A percentile compares a stretch with the other conserved stretches of the same genome.
Evolutionary conservation across 805 yeast genomes (phyloP).

Genomic region (Komagataella kurtzmanii): DNA sequence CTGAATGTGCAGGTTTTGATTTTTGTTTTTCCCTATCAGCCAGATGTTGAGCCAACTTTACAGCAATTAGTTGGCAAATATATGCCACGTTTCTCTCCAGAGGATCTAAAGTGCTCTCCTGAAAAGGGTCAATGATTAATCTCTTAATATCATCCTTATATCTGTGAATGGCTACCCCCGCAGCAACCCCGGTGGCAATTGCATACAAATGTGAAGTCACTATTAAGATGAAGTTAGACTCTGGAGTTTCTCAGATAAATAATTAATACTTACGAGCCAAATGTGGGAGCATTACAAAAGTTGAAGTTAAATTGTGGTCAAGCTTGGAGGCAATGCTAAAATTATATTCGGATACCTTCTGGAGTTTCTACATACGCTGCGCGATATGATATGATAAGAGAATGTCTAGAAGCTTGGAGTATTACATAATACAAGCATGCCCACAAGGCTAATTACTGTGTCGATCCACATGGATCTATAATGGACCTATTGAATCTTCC

Average conservation of each 20-base stretch:
- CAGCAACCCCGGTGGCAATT: conserved; percentile 12
- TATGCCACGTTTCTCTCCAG: conserved; percentile 3
- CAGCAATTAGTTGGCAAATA: background rate
- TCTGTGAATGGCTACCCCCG: conserved; percentile 10
- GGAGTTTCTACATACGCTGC: background rate
- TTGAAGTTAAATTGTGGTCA: background rate
- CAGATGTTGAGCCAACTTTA: background rate
- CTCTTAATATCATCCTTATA: conserved; percentile 10
- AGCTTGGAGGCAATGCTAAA: background rate
- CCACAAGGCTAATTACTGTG: background rate
- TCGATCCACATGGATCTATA: background rate
- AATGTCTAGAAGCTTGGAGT: background rate
- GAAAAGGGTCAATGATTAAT: conserved; percentile 11
- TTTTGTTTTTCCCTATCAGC: background rate
- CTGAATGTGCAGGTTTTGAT: background rate
- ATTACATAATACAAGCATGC: background rate
- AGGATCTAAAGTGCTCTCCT: conserved; percentile 9
- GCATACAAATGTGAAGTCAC: conserved; percentile 12
- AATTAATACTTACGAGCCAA: background rate
- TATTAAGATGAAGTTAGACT: background rate
- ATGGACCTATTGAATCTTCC: background rate
- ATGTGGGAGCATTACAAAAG: background rate
- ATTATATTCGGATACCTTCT: background rate
- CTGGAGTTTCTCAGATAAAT: background rate
- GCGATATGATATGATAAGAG: background rate